Evolutionary conservation across 495 filamentous ascomycete species (phyloP), one percentile per base, ranked within the genome.

Genomic region (Penicillium bovifimosum): DNA sequence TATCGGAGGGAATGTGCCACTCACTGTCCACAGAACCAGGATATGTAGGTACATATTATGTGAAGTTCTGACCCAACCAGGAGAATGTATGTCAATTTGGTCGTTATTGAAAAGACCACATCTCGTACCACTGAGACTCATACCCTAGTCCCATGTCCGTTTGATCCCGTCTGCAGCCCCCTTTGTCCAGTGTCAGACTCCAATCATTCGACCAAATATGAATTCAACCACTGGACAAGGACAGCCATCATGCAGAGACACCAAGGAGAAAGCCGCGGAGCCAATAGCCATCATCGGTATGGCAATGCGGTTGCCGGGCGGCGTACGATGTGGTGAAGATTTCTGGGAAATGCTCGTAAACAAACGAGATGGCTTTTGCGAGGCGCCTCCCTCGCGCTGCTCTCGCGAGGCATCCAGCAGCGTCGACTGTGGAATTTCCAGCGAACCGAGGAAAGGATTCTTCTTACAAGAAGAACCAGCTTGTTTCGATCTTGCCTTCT

Each of bases 221-320:
- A 31, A 39, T 3, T 48, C 33, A 17, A 38, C 24, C 28, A 38
- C 46, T 48, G 46, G 46, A 36, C 46, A 48, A 38, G 46, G 46
- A 29, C 46, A 48, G 39, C 4, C 46, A 48, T 38, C 32, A 38
- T 48, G 46, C 46, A 48, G 46, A 29, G 9, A 6, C 34, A 6
- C 5, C n/a, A 26, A 16, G 33, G 34, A 39, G 2, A 18, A 33
- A 2, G 38, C 24, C 6, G n/a, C 26, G n/a, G 33, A 48, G 1
- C 46, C 46, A 16, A 75, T 80, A 18, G 77, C 77, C 16, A 73
- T 80, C 35, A 58, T 69, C 31, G 74, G 77, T 16, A 65, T 78
- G 62, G 74, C 55, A 18, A 55, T 77, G 52, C 65, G 72, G 16
- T 65, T 80, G 14, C 76, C 76, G 0, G 75, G 74, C 3, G 67